Conservation (phyloP, 805 yeast species). For the Cyberlindnera samutprakarnensis region DNA sequence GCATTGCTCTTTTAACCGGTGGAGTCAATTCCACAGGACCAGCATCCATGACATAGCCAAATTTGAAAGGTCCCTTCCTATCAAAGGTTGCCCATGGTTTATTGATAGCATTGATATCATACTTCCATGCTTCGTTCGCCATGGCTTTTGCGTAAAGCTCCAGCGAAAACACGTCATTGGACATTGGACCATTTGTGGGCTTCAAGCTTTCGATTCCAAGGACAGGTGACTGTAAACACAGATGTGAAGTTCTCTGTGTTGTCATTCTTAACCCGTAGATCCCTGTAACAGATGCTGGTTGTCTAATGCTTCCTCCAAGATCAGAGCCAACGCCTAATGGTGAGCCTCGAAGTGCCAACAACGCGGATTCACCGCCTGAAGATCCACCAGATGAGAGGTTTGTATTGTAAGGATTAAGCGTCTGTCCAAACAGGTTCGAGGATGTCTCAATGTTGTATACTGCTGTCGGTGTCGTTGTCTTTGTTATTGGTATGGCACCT, state of each 20-base stretch:
- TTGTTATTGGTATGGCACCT: constrained; percentile 48
- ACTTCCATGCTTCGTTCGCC: constrained; percentile 32
- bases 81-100: constrained; percentile 37
- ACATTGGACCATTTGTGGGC: constrained; percentile 42
- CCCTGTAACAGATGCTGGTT: constrained; percentile 37
- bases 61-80: constrained; percentile 26
- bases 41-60: constrained; percentile 36
- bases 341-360: constrained; percentile 37
- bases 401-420: constrained; percentile 37
- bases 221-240: constrained; percentile 11
- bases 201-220: constrained; percentile 25
- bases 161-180: constrained; percentile 29
- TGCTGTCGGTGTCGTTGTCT: constrained; percentile 46
- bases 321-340: constrained; percentile 49
- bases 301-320: constrained; percentile 45
- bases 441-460: constrained; percentile 41
- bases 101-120: constrained; percentile 31
- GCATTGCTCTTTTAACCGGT: constrained; percentile 40
- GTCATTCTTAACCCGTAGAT: constrained; percentile 37
- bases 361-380: constrained; percentile 47
- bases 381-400: constrained; percentile 44
- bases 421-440: constrained; percentile 36
- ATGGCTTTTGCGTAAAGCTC: constrained; percentile 27
- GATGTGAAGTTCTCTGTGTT: constrained; percentile 32
- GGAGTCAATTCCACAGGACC: constrained; percentile 40